Percentiles rank a stretch among this genome's conserved stretches.
Evolutionary conservation across 345 rosid genomes (phyloP).

Genomic region (Euphorbia pulcherrima): DNA sequence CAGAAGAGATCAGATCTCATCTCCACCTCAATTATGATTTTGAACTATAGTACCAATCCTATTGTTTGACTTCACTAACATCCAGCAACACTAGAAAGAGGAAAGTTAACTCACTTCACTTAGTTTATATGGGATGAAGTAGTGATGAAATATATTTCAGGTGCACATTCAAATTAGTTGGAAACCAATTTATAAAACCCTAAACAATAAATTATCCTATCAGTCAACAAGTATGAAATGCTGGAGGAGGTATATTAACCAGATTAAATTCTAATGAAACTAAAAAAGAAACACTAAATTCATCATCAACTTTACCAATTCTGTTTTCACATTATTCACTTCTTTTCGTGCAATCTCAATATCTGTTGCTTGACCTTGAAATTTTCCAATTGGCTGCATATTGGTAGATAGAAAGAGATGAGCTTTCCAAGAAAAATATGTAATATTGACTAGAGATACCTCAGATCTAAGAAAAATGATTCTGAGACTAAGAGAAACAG

Average conservation of each 20-base stretch:
- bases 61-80: too few relatives aligned
- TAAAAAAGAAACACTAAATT: neutral
- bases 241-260: neutral
- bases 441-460: neutral
- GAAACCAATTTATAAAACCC: neutral
- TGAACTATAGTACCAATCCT: too few relatives aligned
- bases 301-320: slow-evolving; percentile 53
- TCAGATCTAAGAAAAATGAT: slow-evolving; percentile 4
- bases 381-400: slow-evolving; percentile 82
- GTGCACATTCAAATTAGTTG: neutral
- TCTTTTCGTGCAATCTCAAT: slow-evolving; percentile 70
- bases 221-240: neutral
- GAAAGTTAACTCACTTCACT: too few relatives aligned
- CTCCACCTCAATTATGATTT: neutral
- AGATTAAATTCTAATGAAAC: neutral
- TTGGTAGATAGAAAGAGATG: slow-evolving; percentile 17
- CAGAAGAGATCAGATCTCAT: neutral
- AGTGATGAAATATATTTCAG: neutral
- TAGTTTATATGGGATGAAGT: neutral
- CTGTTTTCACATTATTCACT: slow-evolving; percentile 61
- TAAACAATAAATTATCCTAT: neutral
- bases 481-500: slow-evolving; percentile 9
- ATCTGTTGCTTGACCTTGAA: slow-evolving; percentile 95
- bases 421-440: neutral
- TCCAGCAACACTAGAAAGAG: too few relatives aligned